Base-by-base conservation (phyloP, 148 eudicot genomes). In the Limonium bicolor region DNA sequence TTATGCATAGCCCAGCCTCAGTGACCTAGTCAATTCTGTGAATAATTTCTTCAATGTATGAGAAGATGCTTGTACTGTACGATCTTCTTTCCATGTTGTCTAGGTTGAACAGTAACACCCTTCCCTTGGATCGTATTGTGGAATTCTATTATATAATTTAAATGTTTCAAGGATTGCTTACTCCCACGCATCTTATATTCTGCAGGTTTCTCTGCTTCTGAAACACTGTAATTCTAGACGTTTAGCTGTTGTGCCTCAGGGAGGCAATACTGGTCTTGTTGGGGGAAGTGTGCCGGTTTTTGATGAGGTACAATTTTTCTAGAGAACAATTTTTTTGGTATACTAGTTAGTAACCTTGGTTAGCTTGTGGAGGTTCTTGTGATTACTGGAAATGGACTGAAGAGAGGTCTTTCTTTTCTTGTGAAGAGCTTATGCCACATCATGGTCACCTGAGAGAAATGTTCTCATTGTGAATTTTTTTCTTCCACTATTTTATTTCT, bases 231-330 rank as follows among this genome's bases (percentile, higher is more conserved):
- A 59, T 53, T 88, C 79, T 20, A 74, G 92, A 56, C 56, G 65
- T 45, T 33, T 87, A 55, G 94, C 96, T 43, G 84, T 82, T 60
- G 96, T 87, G 38, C 97, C 97, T 26, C 97, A 88, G 63, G 97
- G 97, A 63, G 97, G 94, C 59, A 88, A 88, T 59, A 88, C 97
- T 39, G 92, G 97, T 58, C 94, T 88, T 57, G 97, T 88, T 20
- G 97, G 97, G 47, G 96, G 94, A 68, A 88, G 97, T 72, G 86
- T 88, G 31, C 97, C 97, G 42, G 94, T 80, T 39, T 83, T 72
- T 66, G 94, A 80, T 60, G 97, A 88, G 92, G 96, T 88, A 74
- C 51, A n/a, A 19, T 36, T 3, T 14, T 22, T 31, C 6, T 56
- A 12, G 20, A 29, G 5, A 29, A 5, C 11, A 5, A 5, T 5